Evolutionary conservation across 1,139 yeast species (phyloP).

Genomic region (Geotrichum reessii): DNA sequence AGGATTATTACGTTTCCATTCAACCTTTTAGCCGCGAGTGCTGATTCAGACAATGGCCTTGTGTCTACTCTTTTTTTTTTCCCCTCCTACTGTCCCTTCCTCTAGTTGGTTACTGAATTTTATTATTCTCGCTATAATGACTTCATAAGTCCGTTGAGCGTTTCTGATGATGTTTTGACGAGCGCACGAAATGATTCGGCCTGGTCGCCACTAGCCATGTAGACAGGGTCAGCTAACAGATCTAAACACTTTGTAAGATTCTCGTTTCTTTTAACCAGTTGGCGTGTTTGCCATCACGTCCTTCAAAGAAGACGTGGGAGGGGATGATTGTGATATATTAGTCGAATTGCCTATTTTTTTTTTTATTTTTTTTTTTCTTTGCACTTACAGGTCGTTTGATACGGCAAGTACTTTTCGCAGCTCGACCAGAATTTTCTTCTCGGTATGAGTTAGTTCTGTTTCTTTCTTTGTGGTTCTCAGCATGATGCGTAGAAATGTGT

Average conservation of each 20-base stretch:
- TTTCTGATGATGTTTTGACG: not conserved
- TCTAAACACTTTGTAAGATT: not conserved
- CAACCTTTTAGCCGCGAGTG: not conserved
- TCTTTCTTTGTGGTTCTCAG: not conserved
- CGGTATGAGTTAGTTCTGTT: not conserved
- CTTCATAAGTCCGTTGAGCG: not conserved
- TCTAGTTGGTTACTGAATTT: too few relatives aligned
- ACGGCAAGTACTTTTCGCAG: not conserved
- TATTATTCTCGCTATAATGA: too few relatives aligned
- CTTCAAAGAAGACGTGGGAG: not conserved
- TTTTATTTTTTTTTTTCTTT: not conserved
- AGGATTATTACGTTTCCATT: not conserved
- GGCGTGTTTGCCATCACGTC: not conserved
- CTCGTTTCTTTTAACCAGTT: not conserved
- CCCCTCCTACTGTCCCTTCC: too few relatives aligned
- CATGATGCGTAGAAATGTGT: not conserved
- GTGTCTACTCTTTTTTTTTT: not conserved
- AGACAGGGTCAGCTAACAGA: conserved; percentile 4
- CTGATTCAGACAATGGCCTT: not conserved
- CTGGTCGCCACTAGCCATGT: conserved; percentile 1
- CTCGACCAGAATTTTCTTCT: conserved; percentile 4
- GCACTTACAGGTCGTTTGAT: conserved; percentile 7
- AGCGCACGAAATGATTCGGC: conserved; percentile 8
- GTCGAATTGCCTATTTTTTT: not conserved
- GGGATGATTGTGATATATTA: not conserved